Base-by-base conservation (phyloP, 1,139 yeast genomes). In the Yamadazyma epiphylla region DNA sequence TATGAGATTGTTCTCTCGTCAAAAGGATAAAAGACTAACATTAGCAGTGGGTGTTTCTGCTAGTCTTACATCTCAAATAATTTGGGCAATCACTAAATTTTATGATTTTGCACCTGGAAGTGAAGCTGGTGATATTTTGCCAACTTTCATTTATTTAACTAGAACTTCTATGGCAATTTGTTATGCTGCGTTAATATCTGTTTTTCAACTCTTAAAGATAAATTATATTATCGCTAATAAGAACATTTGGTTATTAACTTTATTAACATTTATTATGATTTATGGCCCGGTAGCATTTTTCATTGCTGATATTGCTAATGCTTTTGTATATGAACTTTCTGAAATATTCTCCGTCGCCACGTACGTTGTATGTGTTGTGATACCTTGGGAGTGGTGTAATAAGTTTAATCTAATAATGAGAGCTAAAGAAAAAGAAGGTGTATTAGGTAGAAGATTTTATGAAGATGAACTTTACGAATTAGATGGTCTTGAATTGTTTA, bases 381-480 rank as follows among this genome's bases (percentile, higher is more conserved):
- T 83, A 12, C 87, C 86, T 0, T 86, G 95, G 94, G 94, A 82
- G 54, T 86, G 95, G 94, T 74, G 86, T 38, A 87, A 84, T 48
- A 69, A 85, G 38, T 71, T 81, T 31, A 73, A 74, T 36, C 59
- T 70, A 10, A 58, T 80, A 17, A 81, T 80, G 59, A 74, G 74
- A 42, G 68, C 67, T n/a, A 74, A 74, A 38, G 94, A 86, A 44
- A 78, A 80, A 31, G 80, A 77, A 35, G 94, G 95, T 2, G 77
- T 87, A 2, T 57, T 87, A 30, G 96, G 96, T 0, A 63, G 95
- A 39, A 76, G 80, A 22, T 74, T 83, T 27, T 83, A 78, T 49
- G 91, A 82, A 39, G 94, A 84, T 37, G 86, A 80, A 38, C 32
- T 65, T 13, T 66, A 65, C 35, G 72, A 65, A 37, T 51, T 66